Conservation (phyloP, 2,329 filamentous ascomycete species). For the Ophiostoma fasciatum region DNA sequence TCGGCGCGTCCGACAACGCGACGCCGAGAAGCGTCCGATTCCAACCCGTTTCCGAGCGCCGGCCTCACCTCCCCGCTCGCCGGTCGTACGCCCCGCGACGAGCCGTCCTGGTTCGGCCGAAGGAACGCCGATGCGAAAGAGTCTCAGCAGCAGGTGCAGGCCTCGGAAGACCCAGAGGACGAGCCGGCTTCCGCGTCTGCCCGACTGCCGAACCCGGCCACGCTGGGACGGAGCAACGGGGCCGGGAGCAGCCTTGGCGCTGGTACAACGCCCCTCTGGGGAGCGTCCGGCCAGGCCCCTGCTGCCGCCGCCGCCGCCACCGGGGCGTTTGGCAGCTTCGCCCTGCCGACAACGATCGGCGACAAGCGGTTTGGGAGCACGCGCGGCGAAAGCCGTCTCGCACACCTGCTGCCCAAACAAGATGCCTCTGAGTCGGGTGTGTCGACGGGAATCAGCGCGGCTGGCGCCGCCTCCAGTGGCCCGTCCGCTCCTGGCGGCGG, state of each 20-base stretch:
- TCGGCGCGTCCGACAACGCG: constrained; percentile 58
- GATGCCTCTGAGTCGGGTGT: constrained; percentile 13
- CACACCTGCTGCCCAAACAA: constrained; percentile 52
- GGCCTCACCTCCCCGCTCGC: constrained; percentile 46
- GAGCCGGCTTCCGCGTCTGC: constrained; percentile 22
- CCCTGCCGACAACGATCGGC: constrained; percentile 43
- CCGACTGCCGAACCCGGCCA: constrained; percentile 26
- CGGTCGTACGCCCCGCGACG: constrained; percentile 44
- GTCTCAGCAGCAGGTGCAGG: constrained; percentile 26
- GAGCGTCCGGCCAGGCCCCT: constrained; percentile 32
- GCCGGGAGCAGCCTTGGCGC: constrained; percentile 31
- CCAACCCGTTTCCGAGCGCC: constrained; percentile 43
- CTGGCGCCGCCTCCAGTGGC: not conserved
- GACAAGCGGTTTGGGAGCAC: constrained; percentile 64
- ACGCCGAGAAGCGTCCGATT: constrained; percentile 66
- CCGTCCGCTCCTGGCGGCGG: too few species aligned
- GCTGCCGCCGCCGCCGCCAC: constrained; percentile 48
- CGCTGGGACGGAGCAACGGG: constrained; percentile 40
- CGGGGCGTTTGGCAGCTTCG: constrained; percentile 84
- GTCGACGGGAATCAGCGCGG: not conserved
- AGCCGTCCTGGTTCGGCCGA: constrained; percentile 44
- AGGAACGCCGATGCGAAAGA: constrained; percentile 40
- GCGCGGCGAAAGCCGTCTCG: constrained; percentile 69
- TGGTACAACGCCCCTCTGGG: constrained; percentile 28
- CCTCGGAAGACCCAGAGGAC: constrained; percentile 37